A percentile compares a stretch with the other conserved stretches of the same genome.
These are phyloP conservation scores for Coemansia sp. DNA, from an alignment of 192 early-diverging fungal genomes.

Conservation along the genomic window DNA sequence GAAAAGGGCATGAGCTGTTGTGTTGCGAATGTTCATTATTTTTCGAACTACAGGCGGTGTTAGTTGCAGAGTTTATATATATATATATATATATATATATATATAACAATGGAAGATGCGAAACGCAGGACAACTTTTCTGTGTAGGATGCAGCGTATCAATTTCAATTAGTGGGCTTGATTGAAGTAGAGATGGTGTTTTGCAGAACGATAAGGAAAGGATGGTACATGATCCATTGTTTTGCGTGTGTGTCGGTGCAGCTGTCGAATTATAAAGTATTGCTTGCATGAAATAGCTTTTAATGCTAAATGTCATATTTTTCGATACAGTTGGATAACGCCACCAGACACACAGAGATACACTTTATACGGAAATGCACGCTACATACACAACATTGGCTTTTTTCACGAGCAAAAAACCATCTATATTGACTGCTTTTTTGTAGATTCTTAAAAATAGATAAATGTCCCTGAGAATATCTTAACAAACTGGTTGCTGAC, in stretches of 20 bases:
- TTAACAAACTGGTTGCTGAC: neutral
- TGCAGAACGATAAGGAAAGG: neutral
- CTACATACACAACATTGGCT: neutral
- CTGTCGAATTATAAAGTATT: neutral
- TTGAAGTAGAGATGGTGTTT: neutral
- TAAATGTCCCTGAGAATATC: neutral
- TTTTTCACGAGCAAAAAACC: too few relatives aligned
- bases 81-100: too few relatives aligned
- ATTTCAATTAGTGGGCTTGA: neutral
- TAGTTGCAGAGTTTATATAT: too few relatives aligned
- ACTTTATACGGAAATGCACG: neutral
- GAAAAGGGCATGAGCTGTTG: neutral
- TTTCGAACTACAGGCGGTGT: too few relatives aligned
- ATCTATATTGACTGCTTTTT: too few relatives aligned
- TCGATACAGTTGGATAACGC: neutral
- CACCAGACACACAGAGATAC: neutral
- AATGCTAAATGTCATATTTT: neutral
- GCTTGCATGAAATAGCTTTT: neutral
- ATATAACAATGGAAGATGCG: neutral
- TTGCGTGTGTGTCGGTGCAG: neutral
- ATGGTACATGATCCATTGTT: neutral
- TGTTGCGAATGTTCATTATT: conserved; percentile 1
- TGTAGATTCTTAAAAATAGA: conserved; percentile 1
- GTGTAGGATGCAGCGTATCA: neutral
- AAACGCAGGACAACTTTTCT: neutral